A percentile compares a stretch with the other conserved stretches of the same genome.
These are phyloP conservation scores for Penicillium nucicola DNA, from an alignment of 495 filamentous ascomycete genomes.

Conservation along the genomic window DNA sequence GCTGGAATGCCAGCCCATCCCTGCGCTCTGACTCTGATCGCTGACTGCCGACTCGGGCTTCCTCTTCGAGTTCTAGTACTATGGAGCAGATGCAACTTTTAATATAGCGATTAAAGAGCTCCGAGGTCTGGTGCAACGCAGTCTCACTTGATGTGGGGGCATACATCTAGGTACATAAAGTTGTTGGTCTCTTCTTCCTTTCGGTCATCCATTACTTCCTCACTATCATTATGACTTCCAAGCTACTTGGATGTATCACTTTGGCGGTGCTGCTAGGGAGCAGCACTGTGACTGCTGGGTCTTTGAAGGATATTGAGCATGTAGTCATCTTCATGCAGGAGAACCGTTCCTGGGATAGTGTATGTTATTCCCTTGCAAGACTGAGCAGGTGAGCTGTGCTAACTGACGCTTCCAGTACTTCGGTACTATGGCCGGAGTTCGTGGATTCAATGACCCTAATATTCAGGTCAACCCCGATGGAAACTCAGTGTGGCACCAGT, in stretches of 20 bases:
- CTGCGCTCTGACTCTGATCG: not conserved
- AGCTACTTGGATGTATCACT: constrained; percentile 8
- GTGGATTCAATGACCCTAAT: constrained; percentile 56
- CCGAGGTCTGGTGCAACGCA: not conserved
- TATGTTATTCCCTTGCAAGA: constrained; percentile 10
- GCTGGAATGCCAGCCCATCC: constrained; percentile 1
- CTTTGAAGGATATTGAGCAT: constrained; percentile 52
- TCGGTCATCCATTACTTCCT: not conserved
- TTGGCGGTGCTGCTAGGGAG: constrained; percentile 19
- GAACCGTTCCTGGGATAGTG: constrained; percentile 40
- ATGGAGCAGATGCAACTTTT: not conserved
- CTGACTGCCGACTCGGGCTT: not conserved
- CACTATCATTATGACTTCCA: constrained; percentile 9
- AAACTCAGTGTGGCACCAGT: constrained; percentile 48
- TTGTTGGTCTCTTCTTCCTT: not conserved
- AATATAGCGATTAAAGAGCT: too few relatives aligned
- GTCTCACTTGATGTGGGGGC: not conserved
- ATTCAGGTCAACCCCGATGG: constrained; percentile 48
- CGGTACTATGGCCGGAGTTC: constrained; percentile 54
- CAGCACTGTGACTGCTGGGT: constrained; percentile 30
- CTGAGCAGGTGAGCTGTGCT: not conserved
- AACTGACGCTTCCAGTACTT: constrained; percentile 38
- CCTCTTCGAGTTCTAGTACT: not conserved
- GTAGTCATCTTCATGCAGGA: constrained; percentile 61
- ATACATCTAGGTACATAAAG: not conserved